phyloP scores from a whole-genome alignment of 768 basidiomycete genomes.

The Dacryopinax spathularia region DNA sequence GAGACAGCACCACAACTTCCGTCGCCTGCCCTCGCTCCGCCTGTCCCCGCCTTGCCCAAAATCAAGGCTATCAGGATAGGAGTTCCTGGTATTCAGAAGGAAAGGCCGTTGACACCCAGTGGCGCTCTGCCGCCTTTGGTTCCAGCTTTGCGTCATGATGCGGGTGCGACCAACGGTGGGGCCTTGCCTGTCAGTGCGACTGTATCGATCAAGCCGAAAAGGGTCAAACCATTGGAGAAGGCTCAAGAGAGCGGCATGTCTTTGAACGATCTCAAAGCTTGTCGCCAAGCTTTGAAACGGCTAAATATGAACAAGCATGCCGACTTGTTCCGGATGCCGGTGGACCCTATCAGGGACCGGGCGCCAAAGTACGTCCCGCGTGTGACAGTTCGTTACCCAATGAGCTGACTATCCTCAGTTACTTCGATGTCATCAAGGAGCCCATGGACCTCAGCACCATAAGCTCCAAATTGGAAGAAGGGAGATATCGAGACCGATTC shows the following conservation, averaged over 20 bases:
- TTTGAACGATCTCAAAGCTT: slow-evolving; percentile 58
- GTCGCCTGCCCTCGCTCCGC: slow-evolving; percentile 27
- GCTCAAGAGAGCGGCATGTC: slow-evolving; percentile 67
- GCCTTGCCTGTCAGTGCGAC: slow-evolving; percentile 14
- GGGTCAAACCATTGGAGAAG: slow-evolving; percentile 42
- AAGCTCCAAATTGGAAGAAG: slow-evolving; percentile 69
- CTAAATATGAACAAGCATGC: slow-evolving; percentile 61
- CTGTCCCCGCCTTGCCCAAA: slow-evolving; percentile 10
- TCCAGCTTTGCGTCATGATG: slow-evolving; percentile 12
- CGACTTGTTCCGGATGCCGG: slow-evolving; percentile 64
- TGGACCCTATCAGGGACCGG: slow-evolving; percentile 88
- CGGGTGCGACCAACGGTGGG: slow-evolving; percentile 25
- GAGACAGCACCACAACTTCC: slow-evolving; percentile 37
- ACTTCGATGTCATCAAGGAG: slow-evolving; percentile 76
- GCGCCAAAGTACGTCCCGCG: slow-evolving; percentile 58
- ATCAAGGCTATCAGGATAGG: slow-evolving; percentile 18
- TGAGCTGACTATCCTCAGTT: slow-evolving; percentile 34
- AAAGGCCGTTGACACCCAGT: slow-evolving; percentile 11
- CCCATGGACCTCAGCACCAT: slow-evolving; percentile 94
- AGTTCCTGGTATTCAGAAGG: slow-evolving; percentile 9
- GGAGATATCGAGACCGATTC: slow-evolving; percentile 71
- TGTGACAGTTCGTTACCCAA: slow-evolving; percentile 8
- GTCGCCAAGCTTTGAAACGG: slow-evolving; percentile 66
- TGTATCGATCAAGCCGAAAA: slow-evolving; percentile 18
- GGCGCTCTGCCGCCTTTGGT: slow-evolving; percentile 21